A percentile compares a stretch with the other conserved stretches of the same genome.
These are phyloP conservation scores for Cladochytrium replicatum DNA, from an alignment of 192 early-diverging fungal species.

Conservation along the genomic window DNA sequence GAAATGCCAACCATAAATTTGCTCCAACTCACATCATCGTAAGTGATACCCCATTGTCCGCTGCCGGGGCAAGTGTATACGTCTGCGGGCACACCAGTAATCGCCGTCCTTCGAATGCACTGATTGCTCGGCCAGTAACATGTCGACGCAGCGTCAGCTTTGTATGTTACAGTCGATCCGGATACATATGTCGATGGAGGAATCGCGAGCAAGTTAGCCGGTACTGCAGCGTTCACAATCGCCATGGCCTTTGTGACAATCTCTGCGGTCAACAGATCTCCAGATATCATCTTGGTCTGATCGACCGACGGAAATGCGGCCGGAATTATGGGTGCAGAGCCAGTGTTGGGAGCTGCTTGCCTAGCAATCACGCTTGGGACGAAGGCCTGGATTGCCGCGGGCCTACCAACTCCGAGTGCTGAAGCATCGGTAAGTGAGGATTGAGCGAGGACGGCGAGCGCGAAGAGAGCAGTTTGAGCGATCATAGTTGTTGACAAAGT, in stretches of 20 bases:
- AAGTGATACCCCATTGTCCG: constrained; percentile 16
- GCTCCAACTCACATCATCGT: too few relatives aligned
- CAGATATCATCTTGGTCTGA: constrained; percentile 11
- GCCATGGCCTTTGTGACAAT: constrained; percentile 15
- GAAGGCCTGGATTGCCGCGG: too few relatives aligned
- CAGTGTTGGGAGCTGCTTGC: too few relatives aligned
- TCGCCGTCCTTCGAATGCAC: constrained; percentile 12
- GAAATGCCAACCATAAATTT: too few relatives aligned
- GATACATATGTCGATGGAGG: constrained; percentile 8
- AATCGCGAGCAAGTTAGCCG: constrained; percentile 10
- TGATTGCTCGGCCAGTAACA: constrained; percentile 22
- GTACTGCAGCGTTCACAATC: constrained; percentile 10
- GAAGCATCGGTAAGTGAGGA: too few relatives aligned
- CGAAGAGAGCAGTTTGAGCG: too few relatives aligned
- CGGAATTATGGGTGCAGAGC: too few relatives aligned
- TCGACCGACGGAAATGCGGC: constrained; percentile 11
- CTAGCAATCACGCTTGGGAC: too few relatives aligned
- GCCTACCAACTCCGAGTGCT: too few relatives aligned
- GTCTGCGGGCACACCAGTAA: constrained; percentile 9
- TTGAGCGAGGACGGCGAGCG: too few relatives aligned
- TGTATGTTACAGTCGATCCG: constrained; percentile 3
- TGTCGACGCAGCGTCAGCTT: background rate
- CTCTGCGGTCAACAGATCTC: constrained; percentile 6
- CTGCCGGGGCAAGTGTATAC: constrained; percentile 6
- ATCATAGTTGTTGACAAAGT: too few relatives aligned